Evolutionary conservation across 2,329 filamentous ascomycete species (phyloP), one percentile per base, ranked within the genome.

Genomic region (Stachybotrys chartarum): DNA sequence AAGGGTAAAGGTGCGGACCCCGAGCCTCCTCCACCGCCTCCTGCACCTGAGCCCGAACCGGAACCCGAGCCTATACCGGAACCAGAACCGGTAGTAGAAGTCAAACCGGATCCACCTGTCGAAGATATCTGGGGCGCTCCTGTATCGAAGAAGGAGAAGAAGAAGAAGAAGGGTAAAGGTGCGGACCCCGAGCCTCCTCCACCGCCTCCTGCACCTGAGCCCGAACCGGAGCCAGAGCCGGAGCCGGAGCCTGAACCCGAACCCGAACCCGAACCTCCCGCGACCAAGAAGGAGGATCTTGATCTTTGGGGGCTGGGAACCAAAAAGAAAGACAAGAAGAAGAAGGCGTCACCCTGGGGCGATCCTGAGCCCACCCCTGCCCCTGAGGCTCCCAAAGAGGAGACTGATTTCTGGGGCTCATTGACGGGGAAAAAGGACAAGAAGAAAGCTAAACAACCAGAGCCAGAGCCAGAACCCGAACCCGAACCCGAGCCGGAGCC

Each of bases 111-210:
- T 11, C 60, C 60, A 30, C 52, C 54, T 32, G 56, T 58, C 45
- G 64, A 66, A 5, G 64, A 67, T 30, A 46, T 60, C 39, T 68
- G 64, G 66, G 61, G 60, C 46, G 59, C 62, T 42, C 67, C 66
- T 59, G 57, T 63, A 31, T 56, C 55, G n/a, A 72, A 70, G 56
- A 68, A 65, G 50, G 65, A 65, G n/a, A 63, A 63, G 56, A 64
- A 68, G 58, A 64, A 68, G 50, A 60, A 62, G 46, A 61, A 66
- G 50, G 48, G 56, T 55, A 52, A 52, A 18, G 18, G 17, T 18
- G 49, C 49, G 6, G 49, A 51, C 7, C 49, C 49, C 6, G 49
- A 51, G 7, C 49, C 49, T 5, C 49, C 55, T 49, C 55, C 53
- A 45, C n/a, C 55, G 10, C 49, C 49, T 16, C 49, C 50, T 44